Conservation (phyloP, 257 asterid species). For the Solanum pennellii region DNA sequence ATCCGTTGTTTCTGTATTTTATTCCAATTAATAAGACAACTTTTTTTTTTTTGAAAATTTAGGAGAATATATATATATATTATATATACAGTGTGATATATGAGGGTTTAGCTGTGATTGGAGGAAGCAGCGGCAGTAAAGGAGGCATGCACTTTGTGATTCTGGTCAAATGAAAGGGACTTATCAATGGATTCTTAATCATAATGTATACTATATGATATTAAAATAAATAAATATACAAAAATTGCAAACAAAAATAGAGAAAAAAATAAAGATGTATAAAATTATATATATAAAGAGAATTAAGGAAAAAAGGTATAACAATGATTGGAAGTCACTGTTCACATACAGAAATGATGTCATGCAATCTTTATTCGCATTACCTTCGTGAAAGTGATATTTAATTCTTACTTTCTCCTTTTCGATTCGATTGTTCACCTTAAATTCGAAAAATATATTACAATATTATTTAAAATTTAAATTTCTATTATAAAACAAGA, state of each 20-base stretch:
- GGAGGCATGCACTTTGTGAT: background rate
- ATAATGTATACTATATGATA: background rate
- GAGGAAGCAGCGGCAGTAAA: background rate
- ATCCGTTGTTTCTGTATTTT: background rate
- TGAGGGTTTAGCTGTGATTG: background rate
- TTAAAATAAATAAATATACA: background rate
- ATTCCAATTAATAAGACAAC: background rate
- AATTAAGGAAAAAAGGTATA: background rate
- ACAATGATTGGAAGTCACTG: slow-evolving; percentile 16
- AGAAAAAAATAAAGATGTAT: background rate
- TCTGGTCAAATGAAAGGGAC: background rate
- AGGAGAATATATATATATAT: background rate
- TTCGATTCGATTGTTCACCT: too few relatives aligned
- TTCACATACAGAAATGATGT: slow-evolving; percentile 16
- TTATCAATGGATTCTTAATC: background rate
- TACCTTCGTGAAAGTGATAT: slow-evolving; percentile 1
- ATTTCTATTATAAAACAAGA: too few relatives aligned
- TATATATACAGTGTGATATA: background rate
- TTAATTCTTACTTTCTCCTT: background rate
- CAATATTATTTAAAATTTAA: too few relatives aligned
- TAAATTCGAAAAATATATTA: too few relatives aligned
- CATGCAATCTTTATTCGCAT: slow-evolving; percentile 5
- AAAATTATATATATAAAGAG: background rate
- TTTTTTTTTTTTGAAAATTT: too few relatives aligned
- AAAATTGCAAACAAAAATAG: background rate